These are phyloP conservation scores for Lasiosphaeria hispida DNA, from an alignment of 495 filamentous ascomycete species.

Conservation along the genomic window DNA sequence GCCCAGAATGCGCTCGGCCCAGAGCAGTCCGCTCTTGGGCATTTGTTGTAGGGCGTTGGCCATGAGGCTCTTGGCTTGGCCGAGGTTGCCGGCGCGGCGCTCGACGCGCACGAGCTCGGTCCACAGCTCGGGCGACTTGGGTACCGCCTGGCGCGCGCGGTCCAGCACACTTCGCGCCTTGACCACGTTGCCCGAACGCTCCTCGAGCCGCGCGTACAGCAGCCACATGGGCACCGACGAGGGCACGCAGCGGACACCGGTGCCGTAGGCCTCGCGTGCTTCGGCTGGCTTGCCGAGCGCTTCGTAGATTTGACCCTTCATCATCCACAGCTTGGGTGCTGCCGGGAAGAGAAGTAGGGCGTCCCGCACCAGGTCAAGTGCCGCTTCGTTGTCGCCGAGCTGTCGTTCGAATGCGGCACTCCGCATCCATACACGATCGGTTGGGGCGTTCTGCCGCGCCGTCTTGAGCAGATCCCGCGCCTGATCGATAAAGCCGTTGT, in stretches of 20 bases:
- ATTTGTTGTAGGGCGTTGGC: slow-evolving; percentile 87
- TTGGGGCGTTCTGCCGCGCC: slow-evolving; percentile 81
- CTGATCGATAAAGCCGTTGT: slow-evolving; percentile 73
- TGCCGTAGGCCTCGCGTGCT: slow-evolving; percentile 86
- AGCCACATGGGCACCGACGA: slow-evolving; percentile 86
- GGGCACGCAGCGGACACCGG: slow-evolving; percentile 82
- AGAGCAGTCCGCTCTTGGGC: slow-evolving; percentile 84
- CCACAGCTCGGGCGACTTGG: slow-evolving; percentile 83
- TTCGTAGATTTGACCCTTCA: slow-evolving; percentile 98
- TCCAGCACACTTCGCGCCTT: slow-evolving; percentile 93
- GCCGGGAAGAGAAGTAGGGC: slow-evolving; percentile 85
- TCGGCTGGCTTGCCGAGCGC: slow-evolving; percentile 69
- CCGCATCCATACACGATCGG: slow-evolving; percentile 96
- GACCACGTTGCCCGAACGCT: slow-evolving; percentile 76
- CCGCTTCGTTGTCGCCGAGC: slow-evolving; percentile 70
- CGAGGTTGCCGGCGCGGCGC: slow-evolving; percentile 77
- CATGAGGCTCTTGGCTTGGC: slow-evolving; percentile 87
- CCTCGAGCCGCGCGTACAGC: slow-evolving; percentile 81
- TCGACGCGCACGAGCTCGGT: slow-evolving; percentile 90
- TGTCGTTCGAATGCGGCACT: slow-evolving; percentile 88
- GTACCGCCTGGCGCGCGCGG: slow-evolving; percentile 77
- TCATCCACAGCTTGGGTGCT: slow-evolving; percentile 91
- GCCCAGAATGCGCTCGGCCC: slow-evolving; percentile 92
- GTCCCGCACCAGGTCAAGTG: slow-evolving; percentile 82
- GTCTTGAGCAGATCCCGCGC: slow-evolving; percentile 76